phyloP scores from a whole-genome alignment of 305 asterid species.

The Euphrasia arctica region DNA sequence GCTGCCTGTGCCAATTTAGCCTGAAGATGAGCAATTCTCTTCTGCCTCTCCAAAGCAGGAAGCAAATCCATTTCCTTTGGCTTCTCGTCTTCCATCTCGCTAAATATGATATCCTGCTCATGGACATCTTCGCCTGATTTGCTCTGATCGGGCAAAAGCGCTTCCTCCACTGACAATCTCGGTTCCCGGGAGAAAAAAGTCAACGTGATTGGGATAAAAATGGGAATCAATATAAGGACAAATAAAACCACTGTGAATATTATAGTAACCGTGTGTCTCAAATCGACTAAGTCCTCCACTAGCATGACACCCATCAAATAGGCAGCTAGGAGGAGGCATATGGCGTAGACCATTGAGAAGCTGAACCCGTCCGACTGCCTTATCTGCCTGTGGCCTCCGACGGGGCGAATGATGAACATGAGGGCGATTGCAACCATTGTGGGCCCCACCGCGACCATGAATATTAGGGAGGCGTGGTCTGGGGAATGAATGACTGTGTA shows the following conservation, averaged over 20 bases:
- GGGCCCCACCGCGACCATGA: slow-evolving; percentile 88
- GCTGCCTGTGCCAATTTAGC: slow-evolving; percentile 81
- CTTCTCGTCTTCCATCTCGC: slow-evolving; percentile 88
- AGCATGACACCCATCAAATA: slow-evolving; percentile 77
- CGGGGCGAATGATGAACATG: slow-evolving; percentile 84
- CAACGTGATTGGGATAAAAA: slow-evolving; percentile 57
- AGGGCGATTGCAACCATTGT: slow-evolving; percentile 62
- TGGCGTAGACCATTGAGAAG: slow-evolving; percentile 54
- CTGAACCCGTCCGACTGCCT: slow-evolving; percentile 58
- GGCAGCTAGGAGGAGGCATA: slow-evolving; percentile 72
- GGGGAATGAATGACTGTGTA: slow-evolving; percentile 70
- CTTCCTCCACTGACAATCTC: slow-evolving; percentile 43
- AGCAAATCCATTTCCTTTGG: slow-evolving; percentile 67
- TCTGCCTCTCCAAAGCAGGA: slow-evolving; percentile 64
- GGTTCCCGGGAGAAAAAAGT: slow-evolving; percentile 43
- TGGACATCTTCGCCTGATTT: slow-evolving; percentile 38
- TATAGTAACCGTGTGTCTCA: slow-evolving; percentile 39
- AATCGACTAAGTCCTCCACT: slow-evolving; percentile 57
- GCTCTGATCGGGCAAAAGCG: slow-evolving; percentile 48
- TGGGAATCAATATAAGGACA: slow-evolving; percentile 60
- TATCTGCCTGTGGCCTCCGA: slow-evolving; percentile 80
- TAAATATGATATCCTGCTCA: slow-evolving; percentile 51
- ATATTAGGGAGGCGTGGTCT: slow-evolving; percentile 68
- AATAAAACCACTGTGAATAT: slow-evolving; percentile 54
- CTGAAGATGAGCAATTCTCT: slow-evolving; percentile 79